Base-by-base conservation (phyloP, 352 stramenopile species). In the Albugo candida region DNA sequence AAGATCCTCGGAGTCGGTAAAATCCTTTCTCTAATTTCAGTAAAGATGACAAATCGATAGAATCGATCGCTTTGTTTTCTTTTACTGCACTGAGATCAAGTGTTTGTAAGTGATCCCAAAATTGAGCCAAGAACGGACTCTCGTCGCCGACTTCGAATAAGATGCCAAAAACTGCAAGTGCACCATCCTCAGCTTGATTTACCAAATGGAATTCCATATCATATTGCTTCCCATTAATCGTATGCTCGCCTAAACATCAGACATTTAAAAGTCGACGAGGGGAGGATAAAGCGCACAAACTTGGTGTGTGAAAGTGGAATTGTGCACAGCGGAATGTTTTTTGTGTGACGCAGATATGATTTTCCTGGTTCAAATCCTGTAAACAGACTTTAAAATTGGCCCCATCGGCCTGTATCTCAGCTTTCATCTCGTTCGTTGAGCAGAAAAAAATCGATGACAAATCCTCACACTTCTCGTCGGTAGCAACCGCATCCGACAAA, bases 151-250 rank as follows among this genome's bases (percentile, higher is more conserved):
- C 55, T 0, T 47, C 36, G 54, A 85, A 80, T 54, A 81, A 79
- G 5, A 85, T 41, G 2, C 53, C 73, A 16, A 85, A 61, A 0
- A 85, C 70, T 0, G 70, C 66, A 17, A 81, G 52, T 3, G 46
- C 48, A 4, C 65, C 66, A 55, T 83, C 66, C 5, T 65, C 59
- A 11, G 70, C 56, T 36, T 77, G 59, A 49, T 85, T 67, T 39
- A 85, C 70, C 39, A 85, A 47, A 49, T 85, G 73, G 42, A 85
- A 56, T 52, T 80, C 69, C 60, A 85, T 76, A 24, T 49, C 63
- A 20, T 64, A 51, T 11, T 53, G 54, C 18, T 78, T 48, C 18
- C 67, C 69, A 20, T 82, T 58, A 42, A 85, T 41, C 16, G 67
- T 85, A 62, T 85, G 73, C 49, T 85, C 73, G 45, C 64, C 65